Evolutionary conservation across 306 rosid species (phyloP), one percentile per base, ranked within the genome.

Genomic region (Sicyos baderoa): DNA sequence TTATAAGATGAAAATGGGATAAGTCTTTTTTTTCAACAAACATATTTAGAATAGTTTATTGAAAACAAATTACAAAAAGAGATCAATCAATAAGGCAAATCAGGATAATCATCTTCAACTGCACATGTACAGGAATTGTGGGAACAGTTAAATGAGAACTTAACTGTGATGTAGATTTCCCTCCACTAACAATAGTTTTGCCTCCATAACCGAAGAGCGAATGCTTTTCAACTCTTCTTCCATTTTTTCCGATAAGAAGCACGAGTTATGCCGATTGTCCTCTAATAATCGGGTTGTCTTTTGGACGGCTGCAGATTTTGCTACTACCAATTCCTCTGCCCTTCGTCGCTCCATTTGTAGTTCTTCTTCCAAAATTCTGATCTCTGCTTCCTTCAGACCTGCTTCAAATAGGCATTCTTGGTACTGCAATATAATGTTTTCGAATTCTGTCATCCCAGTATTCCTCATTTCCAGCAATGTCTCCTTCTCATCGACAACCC

Each of bases 341-440:
- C 81, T 85, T 73, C 37, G 32, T 6, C 29, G 73, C 63, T 79
- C 84, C 35, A 58, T 70, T 61, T 76, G 80, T 70, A 85, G 77
- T 60, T 90, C 96, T 80, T 85, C 95, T 80, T 78, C 95, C 75
- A 90, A 72, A 45, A 85, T 60, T 75, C 60, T 76, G 27, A 67
- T 74, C 78, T 84, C 88, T 0, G 62, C 85, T 56, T 81, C 86
- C 80, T 77, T 84, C 75, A 79, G 35, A 63, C 62, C 84, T 12
- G 77, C 74, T 47, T 69, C 78, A 65, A 72, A 81, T 37, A 78
- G 9, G 49, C 55, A 79, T 71, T 77, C 79, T 69, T 76, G 80
- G 77, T 77, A 79, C 19, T 81, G 86, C 22, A 81, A 19, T 10
- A 77, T 77, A 76, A 79, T 69, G 70, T 57, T 54, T 42, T 77